phyloP scores from a whole-genome alignment of 805 yeast genomes.

The Saturnispora saitoi region DNA sequence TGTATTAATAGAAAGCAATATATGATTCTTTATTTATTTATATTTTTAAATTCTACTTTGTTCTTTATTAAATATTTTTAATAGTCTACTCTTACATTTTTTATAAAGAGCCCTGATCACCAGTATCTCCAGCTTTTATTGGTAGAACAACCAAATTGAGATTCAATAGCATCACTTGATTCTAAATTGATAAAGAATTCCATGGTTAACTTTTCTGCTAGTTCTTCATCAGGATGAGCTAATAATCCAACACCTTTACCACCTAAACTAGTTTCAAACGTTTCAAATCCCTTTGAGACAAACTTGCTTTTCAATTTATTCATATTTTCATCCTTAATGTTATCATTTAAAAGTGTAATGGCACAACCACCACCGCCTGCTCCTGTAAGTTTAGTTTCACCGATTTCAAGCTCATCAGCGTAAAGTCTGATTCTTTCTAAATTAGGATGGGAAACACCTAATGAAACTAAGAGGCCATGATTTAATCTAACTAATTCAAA shows the following conservation, averaged over 20 bases:
- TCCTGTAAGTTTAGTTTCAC: constrained; percentile 91
- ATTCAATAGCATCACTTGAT: constrained; percentile 41
- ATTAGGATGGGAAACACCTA: constrained; percentile 92
- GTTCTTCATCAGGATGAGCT: constrained; percentile 11
- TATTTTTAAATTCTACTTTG: not conserved
- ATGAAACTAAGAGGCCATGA: constrained; percentile 76
- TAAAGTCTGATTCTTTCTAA: constrained; percentile 63
- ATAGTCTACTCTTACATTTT: not conserved
- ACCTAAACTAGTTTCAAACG: constrained; percentile 75
- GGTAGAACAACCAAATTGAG: constrained; percentile 35
- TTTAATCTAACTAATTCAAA: constrained; percentile 66
- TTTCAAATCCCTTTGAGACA: constrained; percentile 49
- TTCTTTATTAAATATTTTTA: not conserved
- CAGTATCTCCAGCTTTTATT: constrained; percentile 51
- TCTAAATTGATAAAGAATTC: constrained; percentile 32
- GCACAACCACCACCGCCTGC: constrained; percentile 99
- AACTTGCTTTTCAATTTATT: constrained; percentile 32
- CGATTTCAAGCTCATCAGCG: constrained; percentile 58
- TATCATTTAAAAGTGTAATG: constrained; percentile 62
- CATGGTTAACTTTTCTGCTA: constrained; percentile 18
- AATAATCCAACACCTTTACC: constrained; percentile 78
- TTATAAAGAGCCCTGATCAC: constrained; percentile 27
- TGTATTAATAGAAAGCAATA: no score
- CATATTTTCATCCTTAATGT: constrained; percentile 26
- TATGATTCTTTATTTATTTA: not conserved